Base-by-base conservation (phyloP, 2,329 filamentous ascomycete species). In the Neofusicoccum parvum region DNA sequence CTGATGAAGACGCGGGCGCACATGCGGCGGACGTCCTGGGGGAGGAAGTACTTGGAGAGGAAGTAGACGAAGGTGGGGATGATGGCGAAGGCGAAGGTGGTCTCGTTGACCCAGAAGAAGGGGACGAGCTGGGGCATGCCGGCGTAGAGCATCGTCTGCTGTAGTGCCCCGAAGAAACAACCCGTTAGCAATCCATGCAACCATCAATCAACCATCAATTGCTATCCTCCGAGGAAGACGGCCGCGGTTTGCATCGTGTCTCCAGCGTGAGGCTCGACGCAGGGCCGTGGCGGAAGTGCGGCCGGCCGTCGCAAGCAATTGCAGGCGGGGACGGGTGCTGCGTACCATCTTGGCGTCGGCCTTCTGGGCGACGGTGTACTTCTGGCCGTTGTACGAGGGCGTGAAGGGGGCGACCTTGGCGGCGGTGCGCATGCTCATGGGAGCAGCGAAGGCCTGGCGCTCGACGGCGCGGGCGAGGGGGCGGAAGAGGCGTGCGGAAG, bases 41-140 rank as follows among this genome's bases (percentile, higher is more conserved):
- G 78, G 45, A 80, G 75, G 66, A 79, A 74, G 74, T 80, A 80
- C 70, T 80, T 80, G 69, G 77, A 79, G 70, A 80, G 73, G 70
- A 80, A 64, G 73, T 80, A 80, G 76, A 80, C 79, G 70, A 80
- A 75, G 63, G 76, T 73, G 50, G 78, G 78, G 49, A 80, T 71
- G 65, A 78, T 70, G 72, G 80, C 70, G 70, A 80, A 80, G 53
- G 77, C 78, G 68, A 75, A 70, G 68, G 75, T 78, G 67, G 74
- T 77, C 76, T 80, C 78, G 74, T 80, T 80, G 72, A 80, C 77
- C 75, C 79, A 79, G 75, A 79, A 80, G 75, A 80, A 80, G 69
- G 78, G 78, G 56, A 80, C 74, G 67, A 80, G 78, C 73, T 80
- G 78, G 67, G 78, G 78, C 78, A 80, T 80, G 67, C 76, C 78